phyloP scores from a whole-genome alignment of 208 protist species.

The Trichomonas gallinae region DNA sequence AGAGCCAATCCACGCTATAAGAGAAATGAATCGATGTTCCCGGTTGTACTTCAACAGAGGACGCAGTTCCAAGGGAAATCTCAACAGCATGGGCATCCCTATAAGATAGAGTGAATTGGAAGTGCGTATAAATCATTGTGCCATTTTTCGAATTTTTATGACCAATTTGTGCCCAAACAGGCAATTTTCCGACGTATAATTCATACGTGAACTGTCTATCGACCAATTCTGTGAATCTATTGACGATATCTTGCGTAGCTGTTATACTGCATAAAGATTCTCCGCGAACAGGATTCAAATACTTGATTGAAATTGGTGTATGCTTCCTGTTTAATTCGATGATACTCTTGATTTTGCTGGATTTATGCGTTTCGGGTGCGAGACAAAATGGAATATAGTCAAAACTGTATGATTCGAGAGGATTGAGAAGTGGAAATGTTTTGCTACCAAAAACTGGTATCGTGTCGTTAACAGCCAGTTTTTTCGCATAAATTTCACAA shows the following conservation, averaged over 20 bases:
- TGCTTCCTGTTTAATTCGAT: neutral
- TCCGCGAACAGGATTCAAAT: neutral
- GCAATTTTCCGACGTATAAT: neutral
- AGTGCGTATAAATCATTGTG: neutral
- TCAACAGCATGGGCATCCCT: neutral
- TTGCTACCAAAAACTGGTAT: neutral
- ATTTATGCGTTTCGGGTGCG: neutral
- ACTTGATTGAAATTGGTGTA: neutral
- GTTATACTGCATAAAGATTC: neutral
- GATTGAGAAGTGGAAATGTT: neutral
- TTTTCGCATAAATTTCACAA: neutral
- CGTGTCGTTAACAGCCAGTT: neutral
- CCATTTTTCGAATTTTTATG: neutral
- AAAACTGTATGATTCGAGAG: neutral
- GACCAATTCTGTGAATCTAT: neutral
- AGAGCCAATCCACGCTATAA: neutral
- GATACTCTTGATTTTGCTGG: neutral
- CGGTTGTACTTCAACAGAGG: neutral
- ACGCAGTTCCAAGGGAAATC: neutral
- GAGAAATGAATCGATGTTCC: neutral
- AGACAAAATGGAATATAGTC: neutral
- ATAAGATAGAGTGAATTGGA: neutral
- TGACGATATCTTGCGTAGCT: neutral
- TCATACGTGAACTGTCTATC: neutral
- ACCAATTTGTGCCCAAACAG: neutral